Evolutionary conservation across 805 yeast genomes (phyloP), one percentile per base, ranked within the genome.

Genomic region (Metschnikowia anglica): DNA sequence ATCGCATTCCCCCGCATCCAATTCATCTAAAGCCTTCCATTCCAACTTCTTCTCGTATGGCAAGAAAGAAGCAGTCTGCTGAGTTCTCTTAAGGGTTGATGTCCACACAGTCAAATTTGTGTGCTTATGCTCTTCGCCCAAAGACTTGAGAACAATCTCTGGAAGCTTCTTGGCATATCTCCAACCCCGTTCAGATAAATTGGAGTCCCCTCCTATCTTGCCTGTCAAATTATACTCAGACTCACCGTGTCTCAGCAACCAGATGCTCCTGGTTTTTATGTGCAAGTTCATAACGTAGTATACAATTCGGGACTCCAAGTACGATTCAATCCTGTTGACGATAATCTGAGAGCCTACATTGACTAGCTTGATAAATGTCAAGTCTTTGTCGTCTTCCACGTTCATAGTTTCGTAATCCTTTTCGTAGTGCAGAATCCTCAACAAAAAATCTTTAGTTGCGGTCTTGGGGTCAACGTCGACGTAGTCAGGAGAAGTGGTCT

Each of bases 1-100:
- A 64, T 91, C 99, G 63, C 98, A 91, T 18, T 88, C 90, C 9
- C 99, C 99, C 0, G 97, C 98, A 62, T 91, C 98, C 48, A 91
- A 76, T 67, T 91, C 99, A 62, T 91, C 98, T 53, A 91, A 71
- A 0, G 98, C 98, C 64, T 93, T 93, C 99, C 99, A 91, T 50
- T 83, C 85, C 52, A 89, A 72, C 61, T 89, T 83, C 44, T 64
- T 65, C 46, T 83, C 81, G 63, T 85, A 88, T 1, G 93, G 88
- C 54, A 91, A 72, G 60, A 73, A 76, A 46, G 85, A 79, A 1
- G 97, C 91, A 1, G 98, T 91, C 62, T 91, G 96, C 63, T 88
- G 93, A 5, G 99, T 91, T 65, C 99, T 75, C 49, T 74, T 80
- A 53, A 91, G 73, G 0, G 97, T 91, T 2, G 97, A 88, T 1